Percentiles rank a stretch among this genome's conserved stretches.
Conservation (phyloP, 2,329 filamentous ascomycete genomes). For the Stromatinia cepivora region DNA sequence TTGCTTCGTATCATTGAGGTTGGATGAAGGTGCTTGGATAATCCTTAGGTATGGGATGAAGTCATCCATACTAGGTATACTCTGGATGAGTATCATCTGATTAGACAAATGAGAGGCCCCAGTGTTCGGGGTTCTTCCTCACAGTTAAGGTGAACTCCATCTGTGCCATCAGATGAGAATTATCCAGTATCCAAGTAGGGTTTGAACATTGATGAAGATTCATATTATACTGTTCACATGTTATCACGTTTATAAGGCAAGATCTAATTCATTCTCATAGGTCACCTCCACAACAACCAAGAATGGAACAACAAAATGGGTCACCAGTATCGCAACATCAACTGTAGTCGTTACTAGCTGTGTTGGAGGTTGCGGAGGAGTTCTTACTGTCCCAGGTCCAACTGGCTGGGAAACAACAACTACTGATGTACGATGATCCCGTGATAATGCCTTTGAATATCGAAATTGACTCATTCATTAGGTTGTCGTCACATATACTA, state of each 20-base stretch:
- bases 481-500: conserved; percentile 24
- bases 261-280: conserved; percentile 6
- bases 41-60: not conserved
- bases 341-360: conserved; percentile 17
- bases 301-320: conserved; percentile 7
- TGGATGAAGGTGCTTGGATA: not conserved
- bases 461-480: conserved; percentile 7
- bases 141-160: not conserved
- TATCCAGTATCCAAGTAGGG: no score
- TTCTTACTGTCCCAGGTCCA: conserved; percentile 21
- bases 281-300: conserved; percentile 17
- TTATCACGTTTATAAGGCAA: not conserved
- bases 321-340: conserved; percentile 15
- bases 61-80: not conserved
- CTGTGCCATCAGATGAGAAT: not conserved
- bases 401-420: conserved; percentile 21
- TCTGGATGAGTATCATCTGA: not conserved
- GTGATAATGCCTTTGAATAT: not conserved
- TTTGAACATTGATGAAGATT: not conserved
- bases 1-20: not conserved
- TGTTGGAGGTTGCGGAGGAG: conserved; percentile 19
- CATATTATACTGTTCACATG: not conserved
- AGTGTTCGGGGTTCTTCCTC: not conserved
- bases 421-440: conserved; percentile 16
- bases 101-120: not conserved